Conservation (phyloP, 208 protist species). For the Trypanosoma cruzi region DNA sequence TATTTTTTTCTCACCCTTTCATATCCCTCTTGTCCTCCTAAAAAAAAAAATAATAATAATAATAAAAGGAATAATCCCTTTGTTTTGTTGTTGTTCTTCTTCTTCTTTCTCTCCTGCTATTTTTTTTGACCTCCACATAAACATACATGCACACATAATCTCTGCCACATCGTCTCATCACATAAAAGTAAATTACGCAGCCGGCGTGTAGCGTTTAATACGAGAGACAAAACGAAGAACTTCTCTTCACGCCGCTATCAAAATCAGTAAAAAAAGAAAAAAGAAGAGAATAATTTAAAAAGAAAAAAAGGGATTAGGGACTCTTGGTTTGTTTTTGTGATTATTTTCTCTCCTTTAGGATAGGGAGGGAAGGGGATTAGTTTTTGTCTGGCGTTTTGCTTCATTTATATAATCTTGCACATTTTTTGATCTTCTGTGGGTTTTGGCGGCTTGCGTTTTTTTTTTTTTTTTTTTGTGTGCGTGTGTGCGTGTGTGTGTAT, state of each 20-base stretch:
- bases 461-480: no score
- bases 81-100: not conserved
- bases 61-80: not conserved
- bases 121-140: not conserved
- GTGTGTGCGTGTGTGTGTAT: no score
- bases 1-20: not conserved
- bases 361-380: not conserved
- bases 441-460: no score
- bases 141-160: not conserved
- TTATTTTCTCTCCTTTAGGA: no score
- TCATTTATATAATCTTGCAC: no score
- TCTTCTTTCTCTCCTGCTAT: conserved; percentile 1
- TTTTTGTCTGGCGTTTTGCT: not conserved
- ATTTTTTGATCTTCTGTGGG: no score
- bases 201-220: no score
- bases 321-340: no score
- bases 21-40: not conserved
- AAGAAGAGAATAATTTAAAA: not conserved
- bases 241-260: not conserved
- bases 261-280: not conserved
- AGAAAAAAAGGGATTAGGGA: not conserved
- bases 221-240: no score
- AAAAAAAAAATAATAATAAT: not conserved
- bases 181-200: no score
- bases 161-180: no score